Evolutionary conservation across 2,329 filamentous ascomycete species (phyloP).

Genomic region (Metarhizium rileyi): DNA sequence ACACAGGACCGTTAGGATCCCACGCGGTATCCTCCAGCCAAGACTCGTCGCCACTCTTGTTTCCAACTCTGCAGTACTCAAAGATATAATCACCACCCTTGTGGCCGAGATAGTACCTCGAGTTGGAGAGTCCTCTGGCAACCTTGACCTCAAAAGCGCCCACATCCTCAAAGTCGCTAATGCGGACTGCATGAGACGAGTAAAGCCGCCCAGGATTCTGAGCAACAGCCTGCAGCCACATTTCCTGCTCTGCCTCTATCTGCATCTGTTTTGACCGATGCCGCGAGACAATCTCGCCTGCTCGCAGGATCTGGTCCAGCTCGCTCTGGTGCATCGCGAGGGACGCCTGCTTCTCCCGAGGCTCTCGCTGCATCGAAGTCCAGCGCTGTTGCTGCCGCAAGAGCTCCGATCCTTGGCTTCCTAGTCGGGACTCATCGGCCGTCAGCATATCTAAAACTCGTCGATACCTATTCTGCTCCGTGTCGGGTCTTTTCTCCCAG

Average conservation of each 20-base stretch:
- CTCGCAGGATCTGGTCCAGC: neutral
- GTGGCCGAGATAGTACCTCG: conserved; percentile 17
- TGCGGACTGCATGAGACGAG: neutral
- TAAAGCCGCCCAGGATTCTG: neutral
- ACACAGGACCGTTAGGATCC: neutral
- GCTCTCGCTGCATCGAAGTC: neutral
- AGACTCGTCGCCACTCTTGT: neutral
- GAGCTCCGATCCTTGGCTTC: neutral
- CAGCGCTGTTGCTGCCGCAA: neutral
- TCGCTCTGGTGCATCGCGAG: neutral
- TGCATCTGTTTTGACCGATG: neutral
- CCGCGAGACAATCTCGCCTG: neutral
- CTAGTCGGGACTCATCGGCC: neutral
- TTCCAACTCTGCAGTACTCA: conserved; percentile 5
- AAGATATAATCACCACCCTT: conserved; percentile 19
- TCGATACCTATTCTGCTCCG: conserved; percentile 5
- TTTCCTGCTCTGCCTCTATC: neutral
- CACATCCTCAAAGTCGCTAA: neutral
- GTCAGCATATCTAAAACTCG: neutral
- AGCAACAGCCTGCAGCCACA: neutral
- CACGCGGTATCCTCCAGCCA: neutral
- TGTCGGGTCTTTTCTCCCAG: neutral
- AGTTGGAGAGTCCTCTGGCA: neutral
- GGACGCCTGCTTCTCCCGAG: too few species aligned
- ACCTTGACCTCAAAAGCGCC: neutral